These are phyloP conservation scores for Tulasnella sp. DNA, from an alignment of 768 basidiomycete genomes.

Conservation along the genomic window DNA sequence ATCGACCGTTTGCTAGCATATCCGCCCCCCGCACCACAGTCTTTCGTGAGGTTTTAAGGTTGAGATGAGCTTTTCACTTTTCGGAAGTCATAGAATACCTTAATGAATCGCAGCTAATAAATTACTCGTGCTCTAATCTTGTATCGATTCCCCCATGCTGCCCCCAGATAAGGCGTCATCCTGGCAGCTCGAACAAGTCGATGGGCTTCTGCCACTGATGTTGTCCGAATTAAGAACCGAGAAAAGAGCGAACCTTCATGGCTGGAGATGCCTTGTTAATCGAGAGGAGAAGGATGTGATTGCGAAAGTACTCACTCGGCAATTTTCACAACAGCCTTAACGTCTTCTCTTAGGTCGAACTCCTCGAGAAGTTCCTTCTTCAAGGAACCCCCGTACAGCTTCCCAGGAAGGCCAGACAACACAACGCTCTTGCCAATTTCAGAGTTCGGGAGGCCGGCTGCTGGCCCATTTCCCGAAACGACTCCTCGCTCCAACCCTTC, in stretches of 20 bases:
- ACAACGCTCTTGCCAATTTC: slow-evolving; percentile 49
- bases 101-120: slow-evolving; percentile 34
- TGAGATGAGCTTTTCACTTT: too few species aligned
- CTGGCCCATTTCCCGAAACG: slow-evolving; percentile 41
- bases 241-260: slow-evolving; percentile 12
- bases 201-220: slow-evolving; percentile 58
- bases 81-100: neutral
- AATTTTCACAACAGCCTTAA: neutral
- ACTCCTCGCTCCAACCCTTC: slow-evolving; percentile 35
- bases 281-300: neutral
- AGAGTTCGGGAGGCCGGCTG: slow-evolving; percentile 38
- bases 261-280: neutral
- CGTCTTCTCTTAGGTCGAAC: neutral
- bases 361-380: slow-evolving; percentile 13
- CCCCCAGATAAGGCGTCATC: slow-evolving; percentile 43
- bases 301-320: neutral
- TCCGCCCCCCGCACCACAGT: too few species aligned
- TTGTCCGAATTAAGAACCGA: slow-evolving; percentile 42
- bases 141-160: slow-evolving; percentile 35
- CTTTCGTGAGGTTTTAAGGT: too few species aligned
- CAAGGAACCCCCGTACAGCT: slow-evolving; percentile 33
- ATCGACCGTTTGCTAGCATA: neutral
- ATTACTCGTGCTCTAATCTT: slow-evolving; percentile 44
- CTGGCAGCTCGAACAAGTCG: slow-evolving; percentile 57
- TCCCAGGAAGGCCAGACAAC: slow-evolving; percentile 55